Percentiles rank a stretch among this genome's conserved stretches.
Conservation (phyloP, 176 grass and related monocot species). For the Oryza punctata region DNA sequence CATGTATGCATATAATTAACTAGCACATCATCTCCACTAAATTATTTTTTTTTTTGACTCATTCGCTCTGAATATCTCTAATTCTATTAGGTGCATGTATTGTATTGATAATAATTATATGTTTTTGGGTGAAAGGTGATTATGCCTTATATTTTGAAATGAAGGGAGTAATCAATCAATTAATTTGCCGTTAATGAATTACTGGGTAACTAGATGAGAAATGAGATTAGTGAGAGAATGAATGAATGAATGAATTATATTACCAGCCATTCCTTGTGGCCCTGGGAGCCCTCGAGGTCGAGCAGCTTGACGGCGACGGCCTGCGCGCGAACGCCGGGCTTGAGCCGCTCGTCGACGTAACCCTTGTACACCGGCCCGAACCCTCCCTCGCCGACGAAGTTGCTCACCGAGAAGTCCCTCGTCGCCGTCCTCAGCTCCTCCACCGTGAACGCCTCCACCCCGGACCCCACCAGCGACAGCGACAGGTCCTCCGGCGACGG, state of each 20-base stretch:
- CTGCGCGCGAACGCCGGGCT: constrained; percentile 57
- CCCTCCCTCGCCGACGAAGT: constrained; percentile 79
- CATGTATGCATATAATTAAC: no score
- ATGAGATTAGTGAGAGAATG: no score
- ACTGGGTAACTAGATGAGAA: no score
- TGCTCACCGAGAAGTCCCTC: constrained; percentile 60
- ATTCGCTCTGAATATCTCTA: no score
- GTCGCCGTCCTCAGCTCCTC: constrained; percentile 58
- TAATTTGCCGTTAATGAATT: no score
- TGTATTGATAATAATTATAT: no score
- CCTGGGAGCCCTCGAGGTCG: constrained; percentile 68
- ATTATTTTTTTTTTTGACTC: no score
- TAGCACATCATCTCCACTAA: no score
- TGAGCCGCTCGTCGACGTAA: constrained; percentile 68
- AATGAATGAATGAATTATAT: background rate
- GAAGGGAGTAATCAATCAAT: no score
- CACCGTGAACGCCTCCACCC: constrained; percentile 60
- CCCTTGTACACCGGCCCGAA: constrained; percentile 87
- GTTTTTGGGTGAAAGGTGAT: no score
- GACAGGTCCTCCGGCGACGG: constrained; percentile 58
- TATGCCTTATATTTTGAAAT: no score
- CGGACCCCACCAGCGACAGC: constrained; percentile 55
- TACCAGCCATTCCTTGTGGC: constrained; percentile 86
- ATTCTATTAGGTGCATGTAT: no score
- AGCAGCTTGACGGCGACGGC: constrained; percentile 71